These are phyloP conservation scores for Penicillium malachiteum DNA, from an alignment of 495 filamentous ascomycete species.

Conservation along the genomic window DNA sequence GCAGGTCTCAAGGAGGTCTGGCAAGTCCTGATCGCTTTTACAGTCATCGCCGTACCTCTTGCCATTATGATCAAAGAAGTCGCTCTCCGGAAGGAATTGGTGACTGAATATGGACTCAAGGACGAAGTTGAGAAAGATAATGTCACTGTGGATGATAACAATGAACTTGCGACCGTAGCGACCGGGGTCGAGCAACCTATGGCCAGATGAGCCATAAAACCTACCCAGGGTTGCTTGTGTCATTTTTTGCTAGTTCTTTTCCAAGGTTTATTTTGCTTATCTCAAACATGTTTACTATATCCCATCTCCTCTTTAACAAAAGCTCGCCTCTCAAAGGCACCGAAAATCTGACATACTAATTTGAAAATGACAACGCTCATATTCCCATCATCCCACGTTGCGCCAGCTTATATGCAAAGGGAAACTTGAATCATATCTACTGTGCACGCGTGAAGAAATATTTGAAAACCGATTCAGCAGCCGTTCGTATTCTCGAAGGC, in stretches of 20 bases:
- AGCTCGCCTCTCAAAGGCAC: no score
- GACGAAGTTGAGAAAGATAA: not conserved
- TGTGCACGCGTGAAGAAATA: no score
- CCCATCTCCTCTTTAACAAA: no score
- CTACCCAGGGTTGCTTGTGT: not conserved
- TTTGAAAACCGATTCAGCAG: no score
- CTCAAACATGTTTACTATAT: no score
- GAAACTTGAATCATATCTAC: no score
- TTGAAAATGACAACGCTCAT: no score
- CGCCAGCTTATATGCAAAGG: no score
- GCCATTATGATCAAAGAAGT: not conserved
- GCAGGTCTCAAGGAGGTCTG: not conserved
- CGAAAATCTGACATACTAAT: no score
- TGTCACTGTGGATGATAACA: not conserved
- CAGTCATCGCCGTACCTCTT: not conserved
- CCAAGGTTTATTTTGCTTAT: not conserved
- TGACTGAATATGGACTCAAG: not conserved
- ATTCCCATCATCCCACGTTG: no score
- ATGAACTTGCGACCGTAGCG: not conserved
- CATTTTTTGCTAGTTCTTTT: not conserved
- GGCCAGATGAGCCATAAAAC: not conserved
- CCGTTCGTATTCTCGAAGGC: no score
- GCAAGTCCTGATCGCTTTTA: not conserved
- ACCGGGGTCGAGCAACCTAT: not conserved
- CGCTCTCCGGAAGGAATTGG: not conserved